Percentiles rank a stretch among this genome's conserved stretches.
Evolutionary conservation across 345 rosid genomes (phyloP).

Genomic region (Reutealis trisperma): DNA sequence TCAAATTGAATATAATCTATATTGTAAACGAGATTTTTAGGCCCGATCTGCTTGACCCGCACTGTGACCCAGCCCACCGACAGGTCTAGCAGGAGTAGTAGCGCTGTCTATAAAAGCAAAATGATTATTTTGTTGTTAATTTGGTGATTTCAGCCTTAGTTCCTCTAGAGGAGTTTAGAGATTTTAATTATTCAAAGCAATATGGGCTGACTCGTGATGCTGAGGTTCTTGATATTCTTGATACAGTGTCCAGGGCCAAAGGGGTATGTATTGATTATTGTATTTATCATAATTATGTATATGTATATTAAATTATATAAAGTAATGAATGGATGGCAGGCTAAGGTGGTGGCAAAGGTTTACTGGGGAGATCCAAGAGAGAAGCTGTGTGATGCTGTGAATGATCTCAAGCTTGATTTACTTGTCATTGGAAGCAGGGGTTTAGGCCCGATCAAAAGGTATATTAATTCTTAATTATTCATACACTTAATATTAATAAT

Average conservation of each 20-base stretch:
- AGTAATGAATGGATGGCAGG: conserved; percentile 25
- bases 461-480: background rate
- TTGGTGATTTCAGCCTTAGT: conserved; percentile 40
- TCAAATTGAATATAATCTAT: too few relatives aligned
- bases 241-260: conserved; percentile 38
- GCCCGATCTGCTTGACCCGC: too few relatives aligned
- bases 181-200: conserved; percentile 45
- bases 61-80: too few relatives aligned
- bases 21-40: too few relatives aligned
- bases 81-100: too few relatives aligned
- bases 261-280: conserved; percentile 27
- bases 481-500: too few relatives aligned
- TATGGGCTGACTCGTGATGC: conserved; percentile 45
- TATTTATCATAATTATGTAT: background rate
- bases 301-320: too few relatives aligned
- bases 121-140: background rate
- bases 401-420: conserved; percentile 46
- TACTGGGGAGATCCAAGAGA: conserved; percentile 69
- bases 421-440: conserved; percentile 62
- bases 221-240: conserved; percentile 43
- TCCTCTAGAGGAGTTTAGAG: conserved; percentile 49
- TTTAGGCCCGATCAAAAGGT: conserved; percentile 54
- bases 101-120: too few relatives aligned
- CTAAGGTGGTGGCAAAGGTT: conserved; percentile 52
- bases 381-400: conserved; percentile 49